Evolutionary conservation across 345 rosid species (phyloP), one percentile per base, ranked within the genome.

Genomic region (Tarenaya hassleriana): DNA sequence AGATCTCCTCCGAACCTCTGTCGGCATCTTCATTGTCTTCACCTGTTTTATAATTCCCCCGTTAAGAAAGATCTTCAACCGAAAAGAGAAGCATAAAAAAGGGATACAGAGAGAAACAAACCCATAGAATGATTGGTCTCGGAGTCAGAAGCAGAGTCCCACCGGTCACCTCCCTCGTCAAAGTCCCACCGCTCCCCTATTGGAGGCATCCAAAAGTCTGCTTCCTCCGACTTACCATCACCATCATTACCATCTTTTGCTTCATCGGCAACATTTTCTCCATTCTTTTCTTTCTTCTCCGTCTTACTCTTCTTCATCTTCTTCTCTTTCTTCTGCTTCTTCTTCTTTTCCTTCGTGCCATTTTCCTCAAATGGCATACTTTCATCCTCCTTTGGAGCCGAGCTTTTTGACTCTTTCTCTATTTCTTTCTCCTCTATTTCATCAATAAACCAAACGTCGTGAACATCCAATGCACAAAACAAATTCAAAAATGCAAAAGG

Each of bases 161-260:
- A 67, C 16, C 72, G 31, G 55, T 61, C 67, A 41, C 44, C 21
- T 14, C 72, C 72, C 31, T 61, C 62, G 50, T 67, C 72, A 43
- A 67, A 67, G 49, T 67, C 72, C 72, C 72, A 67, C 37, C 95
- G 84, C 2, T 80, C 82, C n/a, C 95, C 96, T 18, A 15, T 71
- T 0, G 92, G 86, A 19, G 98, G 98, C 69, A 87, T 69, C 98
- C 98, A 87, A 75, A 86, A 87, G 16, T 82, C 95, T 50, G 33
- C 70, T 42, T 78, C 91, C 61, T 77, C 95, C 8, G 50, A 58
- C 52, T 76, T 85, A 63, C 69, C 62, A n/a, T 61, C 70, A 46
- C 56, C 66, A 53, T 7, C 65, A 40, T 59, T 60, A 58, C 16
- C 56, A 48, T 53, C 29, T 34, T 41, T 56, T 1, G 47, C 57